Percentiles rank a stretch among this genome's conserved stretches.
Evolutionary conservation across 148 eudicot species (phyloP).

Genomic region (Suaeda aralocaspica): DNA sequence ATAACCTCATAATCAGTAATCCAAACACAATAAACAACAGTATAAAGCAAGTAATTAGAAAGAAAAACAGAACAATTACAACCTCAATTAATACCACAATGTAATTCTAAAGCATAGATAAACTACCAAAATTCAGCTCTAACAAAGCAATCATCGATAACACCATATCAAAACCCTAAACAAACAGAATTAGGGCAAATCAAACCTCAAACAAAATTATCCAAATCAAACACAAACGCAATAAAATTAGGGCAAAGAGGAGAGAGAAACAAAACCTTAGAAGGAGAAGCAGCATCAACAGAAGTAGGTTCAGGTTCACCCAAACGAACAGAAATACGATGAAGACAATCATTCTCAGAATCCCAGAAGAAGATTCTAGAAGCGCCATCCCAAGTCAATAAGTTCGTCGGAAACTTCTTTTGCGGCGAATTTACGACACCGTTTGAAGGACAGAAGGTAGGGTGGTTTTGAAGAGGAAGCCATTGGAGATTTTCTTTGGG

Average conservation of each 20-base stretch:
- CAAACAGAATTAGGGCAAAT: neutral
- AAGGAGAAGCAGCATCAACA: slow-evolving; percentile 66
- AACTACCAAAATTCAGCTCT: neutral
- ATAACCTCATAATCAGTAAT: too few relatives aligned
- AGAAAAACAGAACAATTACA: neutral
- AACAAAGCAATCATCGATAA: neutral
- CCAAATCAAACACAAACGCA: neutral
- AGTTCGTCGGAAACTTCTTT: slow-evolving; percentile 31
- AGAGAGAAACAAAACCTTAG: slow-evolving; percentile 49
- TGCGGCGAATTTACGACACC: slow-evolving; percentile 6
- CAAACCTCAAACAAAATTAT: neutral
- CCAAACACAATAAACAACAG: too few relatives aligned
- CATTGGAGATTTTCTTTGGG: slow-evolving; percentile 50
- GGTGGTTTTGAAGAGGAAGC: slow-evolving; percentile 76
- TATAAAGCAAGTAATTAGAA: neutral
- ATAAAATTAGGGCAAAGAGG: neutral
- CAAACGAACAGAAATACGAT: slow-evolving; percentile 57
- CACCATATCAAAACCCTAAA: slow-evolving; percentile 23
- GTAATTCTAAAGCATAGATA: neutral
- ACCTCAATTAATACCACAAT: neutral
- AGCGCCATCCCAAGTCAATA: slow-evolving; percentile 85
- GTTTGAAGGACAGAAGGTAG: slow-evolving; percentile 39
- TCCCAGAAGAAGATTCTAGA: slow-evolving; percentile 87
- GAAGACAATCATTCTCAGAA: slow-evolving; percentile 35
- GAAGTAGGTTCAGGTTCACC: slow-evolving; percentile 60